These are phyloP conservation scores for Veloboletus limbatus DNA, from an alignment of 1,284 basidiomycete species.

Conservation along the genomic window DNA sequence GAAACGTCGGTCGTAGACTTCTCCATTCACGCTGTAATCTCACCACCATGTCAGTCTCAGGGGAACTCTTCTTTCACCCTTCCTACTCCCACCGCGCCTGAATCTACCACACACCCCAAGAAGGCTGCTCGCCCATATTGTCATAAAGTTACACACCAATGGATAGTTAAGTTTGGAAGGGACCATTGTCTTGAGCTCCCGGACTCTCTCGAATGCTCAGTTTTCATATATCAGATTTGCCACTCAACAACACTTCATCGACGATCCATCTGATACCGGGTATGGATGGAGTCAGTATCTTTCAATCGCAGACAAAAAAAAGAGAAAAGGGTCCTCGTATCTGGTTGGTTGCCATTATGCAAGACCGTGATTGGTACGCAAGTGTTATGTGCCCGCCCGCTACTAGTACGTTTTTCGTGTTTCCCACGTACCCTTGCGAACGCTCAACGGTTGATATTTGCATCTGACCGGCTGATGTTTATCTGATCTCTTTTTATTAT, in stretches of 20 bases:
- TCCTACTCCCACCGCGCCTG: too few species aligned
- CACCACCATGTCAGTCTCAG: too few species aligned
- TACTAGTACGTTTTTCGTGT: neutral
- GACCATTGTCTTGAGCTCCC: neutral
- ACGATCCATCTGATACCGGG: too few species aligned
- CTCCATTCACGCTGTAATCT: too few species aligned
- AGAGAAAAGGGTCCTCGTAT: neutral
- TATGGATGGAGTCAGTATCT: too few species aligned
- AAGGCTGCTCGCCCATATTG: neutral
- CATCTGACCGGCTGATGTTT: too few species aligned
- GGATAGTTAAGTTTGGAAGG: neutral
- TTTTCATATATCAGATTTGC: neutral
- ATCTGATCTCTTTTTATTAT: too few species aligned
- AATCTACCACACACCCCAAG: too few species aligned
- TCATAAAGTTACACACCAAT: neutral
- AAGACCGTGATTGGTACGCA: neutral
- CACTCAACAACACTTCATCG: neutral
- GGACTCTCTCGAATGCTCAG: neutral
- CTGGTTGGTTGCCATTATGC: neutral
- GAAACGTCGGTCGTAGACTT: constrained; percentile 78
- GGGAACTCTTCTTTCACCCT: too few species aligned
- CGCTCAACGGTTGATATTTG: neutral
- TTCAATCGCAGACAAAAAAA: too few species aligned
- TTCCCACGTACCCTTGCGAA: neutral
- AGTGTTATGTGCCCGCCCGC: neutral